These are phyloP conservation scores for Candida maesae DNA, from an alignment of 805 yeast species.

Conservation along the genomic window DNA sequence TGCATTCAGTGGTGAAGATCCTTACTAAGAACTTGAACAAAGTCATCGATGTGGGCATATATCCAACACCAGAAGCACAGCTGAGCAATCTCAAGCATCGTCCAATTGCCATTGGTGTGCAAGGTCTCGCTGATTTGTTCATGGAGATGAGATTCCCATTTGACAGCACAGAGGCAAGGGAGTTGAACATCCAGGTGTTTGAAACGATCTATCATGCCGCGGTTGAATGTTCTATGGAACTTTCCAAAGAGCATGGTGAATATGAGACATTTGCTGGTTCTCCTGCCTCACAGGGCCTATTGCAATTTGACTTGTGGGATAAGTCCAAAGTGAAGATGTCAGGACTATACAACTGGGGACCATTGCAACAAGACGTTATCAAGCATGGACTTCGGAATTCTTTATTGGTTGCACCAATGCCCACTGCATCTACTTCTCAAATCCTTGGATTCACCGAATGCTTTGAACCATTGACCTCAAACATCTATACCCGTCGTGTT, in stretches of 20 bases:
- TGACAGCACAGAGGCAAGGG: conserved; percentile 72
- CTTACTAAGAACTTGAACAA: conserved; percentile 71
- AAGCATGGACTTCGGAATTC: conserved; percentile 81
- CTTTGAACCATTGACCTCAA: conserved; percentile 94
- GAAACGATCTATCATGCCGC: conserved; percentile 96
- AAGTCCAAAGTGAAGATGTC: conserved; percentile 25
- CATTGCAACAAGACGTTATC: conserved; percentile 54
- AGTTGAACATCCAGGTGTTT: conserved; percentile 74
- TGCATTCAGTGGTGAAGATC: conserved; percentile 75
- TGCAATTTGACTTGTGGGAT: conserved; percentile 61
- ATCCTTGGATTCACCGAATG: conserved; percentile 92
- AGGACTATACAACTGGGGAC: conserved; percentile 85
- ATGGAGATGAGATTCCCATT: conserved; percentile 76
- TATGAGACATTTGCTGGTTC: conserved; percentile 77
- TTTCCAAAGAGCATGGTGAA: conserved; percentile 65
- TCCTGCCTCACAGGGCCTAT: conserved; percentile 81
- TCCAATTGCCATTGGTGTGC: conserved; percentile 94
- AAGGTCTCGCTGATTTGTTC: conserved; percentile 89
- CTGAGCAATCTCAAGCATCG: conserved; percentile 74
- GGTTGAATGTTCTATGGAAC: conserved; percentile 77
- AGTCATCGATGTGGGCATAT: conserved; percentile 77
- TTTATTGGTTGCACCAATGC: conserved; percentile 90
- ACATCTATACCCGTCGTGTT: conserved; percentile 86
- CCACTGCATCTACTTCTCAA: conserved; percentile 97
- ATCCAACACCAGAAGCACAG: conserved; percentile 76